Evolutionary conservation across 2,329 filamentous ascomycete genomes (phyloP).

Genomic region (Colletotrichum agaves): DNA sequence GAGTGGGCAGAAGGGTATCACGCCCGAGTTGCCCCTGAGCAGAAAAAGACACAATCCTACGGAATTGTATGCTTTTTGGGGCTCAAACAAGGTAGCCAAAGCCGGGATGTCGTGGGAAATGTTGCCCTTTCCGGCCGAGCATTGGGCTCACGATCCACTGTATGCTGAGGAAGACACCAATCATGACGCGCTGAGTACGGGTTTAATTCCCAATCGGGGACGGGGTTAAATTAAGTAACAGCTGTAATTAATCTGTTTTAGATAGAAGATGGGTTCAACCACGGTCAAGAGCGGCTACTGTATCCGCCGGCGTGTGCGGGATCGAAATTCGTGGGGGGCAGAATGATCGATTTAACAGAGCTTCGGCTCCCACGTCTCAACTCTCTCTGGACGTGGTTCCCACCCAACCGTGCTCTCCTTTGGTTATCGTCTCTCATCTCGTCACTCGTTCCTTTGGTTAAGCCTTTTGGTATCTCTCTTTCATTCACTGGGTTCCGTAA

Average conservation of each 20-base stretch:
- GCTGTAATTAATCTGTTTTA: conserved; percentile 21
- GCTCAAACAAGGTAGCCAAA: not conserved
- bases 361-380: not conserved
- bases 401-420: not conserved
- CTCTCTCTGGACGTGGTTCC: not conserved
- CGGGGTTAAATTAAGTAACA: conserved; percentile 17
- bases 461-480: not conserved
- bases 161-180: not conserved
- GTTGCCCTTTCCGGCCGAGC: not conserved
- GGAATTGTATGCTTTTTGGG: not conserved
- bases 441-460: conserved; percentile 9
- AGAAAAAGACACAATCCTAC: not conserved
- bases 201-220: not conserved
- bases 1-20: not conserved
- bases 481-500: conserved; percentile 22
- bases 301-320: not conserved
- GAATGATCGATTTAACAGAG: not conserved
- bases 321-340: not conserved
- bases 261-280: not conserved
- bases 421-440: not conserved
- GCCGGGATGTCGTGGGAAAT: not conserved
- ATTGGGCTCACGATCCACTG: conserved; percentile 8
- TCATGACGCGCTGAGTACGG: not conserved
- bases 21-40: not conserved
- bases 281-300: not conserved